Conservation (phyloP, 2,329 filamentous ascomycete genomes). For the Salinomyces thailandicus region DNA sequence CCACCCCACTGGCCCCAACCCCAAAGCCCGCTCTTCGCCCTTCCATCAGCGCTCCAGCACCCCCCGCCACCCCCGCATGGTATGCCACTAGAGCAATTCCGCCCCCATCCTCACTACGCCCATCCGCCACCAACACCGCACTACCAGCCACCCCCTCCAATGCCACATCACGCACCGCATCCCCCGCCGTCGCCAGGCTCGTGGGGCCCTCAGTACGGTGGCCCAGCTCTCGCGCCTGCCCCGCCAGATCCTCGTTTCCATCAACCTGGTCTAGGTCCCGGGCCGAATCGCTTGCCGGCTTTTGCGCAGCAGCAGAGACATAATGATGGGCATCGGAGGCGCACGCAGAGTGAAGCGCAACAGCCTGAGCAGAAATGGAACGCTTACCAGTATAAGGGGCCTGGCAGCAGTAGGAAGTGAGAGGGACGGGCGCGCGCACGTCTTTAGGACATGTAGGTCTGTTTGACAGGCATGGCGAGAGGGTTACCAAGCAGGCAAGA, state of each 20-base stretch:
- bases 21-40: conserved; percentile 10
- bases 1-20: conserved; percentile 4
- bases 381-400: too few relatives aligned
- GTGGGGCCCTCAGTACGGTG: conserved; percentile 12
- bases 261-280: conserved; percentile 13
- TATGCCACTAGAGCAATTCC: conserved; percentile 6
- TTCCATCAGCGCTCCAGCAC: conserved; percentile 5
- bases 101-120: conserved; percentile 2
- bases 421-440: too few relatives aligned
- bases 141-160: conserved; percentile 1
- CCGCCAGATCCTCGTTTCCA: conserved; percentile 12
- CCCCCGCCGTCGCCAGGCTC: background rate
- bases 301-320: conserved; percentile 20
- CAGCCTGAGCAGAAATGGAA: too few relatives aligned
- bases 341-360: conserved; percentile 10
- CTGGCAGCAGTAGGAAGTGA: too few relatives aligned
- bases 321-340: conserved; percentile 3
- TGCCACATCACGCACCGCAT: too few relatives aligned
- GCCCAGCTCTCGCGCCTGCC: conserved; percentile 19
- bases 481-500: too few relatives aligned
- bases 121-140: conserved; percentile 1
- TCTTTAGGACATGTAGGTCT: too few relatives aligned
- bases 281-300: conserved; percentile 13
- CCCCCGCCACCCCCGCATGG: conserved; percentile 8
- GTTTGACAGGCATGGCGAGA: too few relatives aligned